phyloP scores from a whole-genome alignment of 177 flowering plant genomes.

The Telopea speciosissima region DNA sequence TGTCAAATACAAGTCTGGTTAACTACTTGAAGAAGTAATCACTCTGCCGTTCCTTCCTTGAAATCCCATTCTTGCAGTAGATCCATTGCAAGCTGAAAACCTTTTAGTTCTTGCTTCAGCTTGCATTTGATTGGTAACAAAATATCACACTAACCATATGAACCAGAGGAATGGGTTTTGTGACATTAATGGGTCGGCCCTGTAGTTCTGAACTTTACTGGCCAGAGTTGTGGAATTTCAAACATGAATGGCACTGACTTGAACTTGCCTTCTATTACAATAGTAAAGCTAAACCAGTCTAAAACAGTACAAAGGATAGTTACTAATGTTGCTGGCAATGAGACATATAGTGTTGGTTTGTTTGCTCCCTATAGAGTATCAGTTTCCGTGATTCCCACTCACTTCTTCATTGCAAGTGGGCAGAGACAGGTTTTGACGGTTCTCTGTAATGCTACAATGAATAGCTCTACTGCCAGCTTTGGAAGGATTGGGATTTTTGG shows the following conservation, averaged over 20 bases:
- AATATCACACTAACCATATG: no score
- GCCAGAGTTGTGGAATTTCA: conserved; percentile 46
- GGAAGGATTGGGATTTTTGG: conserved; percentile 89
- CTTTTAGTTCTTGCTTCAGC: no score
- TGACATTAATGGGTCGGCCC: conserved; percentile 82
- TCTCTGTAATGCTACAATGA: conserved; percentile 43
- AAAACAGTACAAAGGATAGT: conserved; percentile 52
- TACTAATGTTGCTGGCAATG: conserved; percentile 59
- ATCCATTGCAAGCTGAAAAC: no score
- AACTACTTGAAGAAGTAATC: no score
- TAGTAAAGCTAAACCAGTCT: conserved; percentile 62
- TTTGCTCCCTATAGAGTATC: conserved; percentile 77
- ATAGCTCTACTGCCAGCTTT: conserved; percentile 55
- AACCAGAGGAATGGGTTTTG: no score
- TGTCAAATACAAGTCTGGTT: no score
- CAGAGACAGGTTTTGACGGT: conserved; percentile 54
- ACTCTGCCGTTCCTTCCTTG: no score
- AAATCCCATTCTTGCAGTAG: no score
- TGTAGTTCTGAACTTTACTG: conserved; percentile 78
- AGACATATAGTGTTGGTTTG: conserved; percentile 68
- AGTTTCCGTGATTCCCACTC: conserved; percentile 53
- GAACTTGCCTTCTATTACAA: conserved; percentile 87
- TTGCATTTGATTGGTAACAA: no score
- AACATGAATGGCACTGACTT: conserved; percentile 47
- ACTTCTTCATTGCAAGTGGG: conserved; percentile 52